phyloP scores from a whole-genome alignment of 2,329 filamentous ascomycete genomes.

The Gremmenia infestans region DNA sequence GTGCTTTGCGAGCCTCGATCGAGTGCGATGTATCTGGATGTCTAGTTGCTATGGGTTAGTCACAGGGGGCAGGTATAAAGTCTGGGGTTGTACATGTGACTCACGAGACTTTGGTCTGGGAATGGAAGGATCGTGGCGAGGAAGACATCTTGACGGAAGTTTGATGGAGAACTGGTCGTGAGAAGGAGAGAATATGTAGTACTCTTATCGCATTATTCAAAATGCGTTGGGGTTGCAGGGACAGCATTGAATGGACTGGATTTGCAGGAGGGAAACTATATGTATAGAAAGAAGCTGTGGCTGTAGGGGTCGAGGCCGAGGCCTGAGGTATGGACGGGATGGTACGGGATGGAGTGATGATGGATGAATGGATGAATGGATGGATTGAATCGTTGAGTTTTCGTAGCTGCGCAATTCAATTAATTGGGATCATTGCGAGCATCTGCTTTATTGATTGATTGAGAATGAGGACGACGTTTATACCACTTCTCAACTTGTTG shows the following conservation, averaged over 20 bases:
- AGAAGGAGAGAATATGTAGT: not conserved
- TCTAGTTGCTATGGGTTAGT: not conserved
- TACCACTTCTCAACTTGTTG: no score
- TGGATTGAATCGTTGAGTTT: no score
- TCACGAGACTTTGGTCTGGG: conserved; percentile 9
- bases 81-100: not conserved
- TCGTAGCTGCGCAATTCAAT: no score
- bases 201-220: conserved; percentile 1
- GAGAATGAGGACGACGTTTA: no score
- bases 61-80: no score
- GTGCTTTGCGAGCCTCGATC: conserved; percentile 19
- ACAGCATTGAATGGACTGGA: not conserved
- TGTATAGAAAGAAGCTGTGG: not conserved
- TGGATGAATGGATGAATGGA: no score
- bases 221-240: not conserved
- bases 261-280: not conserved
- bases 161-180: not conserved
- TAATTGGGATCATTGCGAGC: no score
- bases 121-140: not conserved
- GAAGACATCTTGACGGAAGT: conserved; percentile 12
- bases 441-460: no score
- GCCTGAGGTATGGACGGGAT: no score
- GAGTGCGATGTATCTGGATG: conserved; percentile 27
- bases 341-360: no score
- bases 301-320: not conserved